A percentile compares a stretch with the other conserved stretches of the same genome.
Conservation (phyloP, 495 filamentous ascomycete genomes). For the Hypoxylon rickii region DNA sequence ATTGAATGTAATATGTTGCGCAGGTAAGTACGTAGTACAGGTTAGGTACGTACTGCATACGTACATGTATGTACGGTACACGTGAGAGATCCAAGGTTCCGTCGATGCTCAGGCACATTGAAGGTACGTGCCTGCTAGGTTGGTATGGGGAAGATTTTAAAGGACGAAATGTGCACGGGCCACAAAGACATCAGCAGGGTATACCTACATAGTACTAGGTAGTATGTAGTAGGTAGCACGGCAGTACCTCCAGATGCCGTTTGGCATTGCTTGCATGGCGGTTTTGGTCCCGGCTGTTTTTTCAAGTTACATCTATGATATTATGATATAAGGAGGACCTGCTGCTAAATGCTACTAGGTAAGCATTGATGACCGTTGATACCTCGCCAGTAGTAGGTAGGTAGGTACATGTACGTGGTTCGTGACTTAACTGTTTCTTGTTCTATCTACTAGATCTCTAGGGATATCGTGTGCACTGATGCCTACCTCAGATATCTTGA, state of each 20-base stretch:
- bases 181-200: too few species aligned
- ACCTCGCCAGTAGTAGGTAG: not conserved
- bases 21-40: conserved; percentile 8
- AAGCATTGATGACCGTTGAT: not conserved
- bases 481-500: too few species aligned
- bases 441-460: too few species aligned
- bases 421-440: too few species aligned
- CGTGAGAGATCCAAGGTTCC: conserved; percentile 25
- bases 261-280: not conserved
- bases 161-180: not conserved
- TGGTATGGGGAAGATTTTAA: too few species aligned
- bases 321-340: not conserved
- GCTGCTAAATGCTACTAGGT: not conserved
- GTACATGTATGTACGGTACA: too few species aligned
- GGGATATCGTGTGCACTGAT: too few species aligned
- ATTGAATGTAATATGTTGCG: conserved; percentile 27
- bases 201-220: too few species aligned
- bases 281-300: not conserved
- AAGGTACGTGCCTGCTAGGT: not conserved
- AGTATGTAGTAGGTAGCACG: too few species aligned
- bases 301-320: too few species aligned
- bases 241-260: too few species aligned
- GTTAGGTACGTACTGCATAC: too few species aligned
- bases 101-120: conserved; percentile 2
- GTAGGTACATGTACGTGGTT: not conserved